These are phyloP conservation scores for Arctium lappa DNA, from an alignment of 129 eudicot species.

Conservation along the genomic window DNA sequence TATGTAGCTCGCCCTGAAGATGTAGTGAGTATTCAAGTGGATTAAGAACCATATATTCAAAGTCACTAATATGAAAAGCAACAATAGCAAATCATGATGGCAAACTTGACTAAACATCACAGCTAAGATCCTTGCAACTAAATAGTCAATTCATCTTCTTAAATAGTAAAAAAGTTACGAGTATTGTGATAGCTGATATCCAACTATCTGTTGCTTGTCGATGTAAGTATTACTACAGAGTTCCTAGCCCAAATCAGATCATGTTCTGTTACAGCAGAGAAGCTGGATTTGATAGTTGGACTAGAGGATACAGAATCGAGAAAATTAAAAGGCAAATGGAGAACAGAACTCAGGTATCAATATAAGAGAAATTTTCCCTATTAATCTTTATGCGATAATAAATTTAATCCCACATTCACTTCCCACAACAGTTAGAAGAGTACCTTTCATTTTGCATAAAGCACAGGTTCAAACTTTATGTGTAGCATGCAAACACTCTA, in stretches of 20 bases:
- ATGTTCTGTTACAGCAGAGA: too few relatives aligned
- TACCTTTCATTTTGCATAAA: background rate
- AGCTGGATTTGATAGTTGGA: too few relatives aligned
- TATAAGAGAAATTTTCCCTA: background rate
- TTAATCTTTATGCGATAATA: background rate
- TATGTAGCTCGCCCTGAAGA: too few relatives aligned
- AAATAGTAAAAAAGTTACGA: background rate
- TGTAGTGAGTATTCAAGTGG: too few relatives aligned
- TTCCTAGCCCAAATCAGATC: background rate
- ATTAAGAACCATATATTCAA: background rate
- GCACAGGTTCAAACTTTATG: slow-evolving; percentile 6
- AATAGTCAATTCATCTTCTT: background rate
- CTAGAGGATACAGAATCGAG: background rate
- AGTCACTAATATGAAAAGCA: background rate
- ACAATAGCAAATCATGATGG: background rate
- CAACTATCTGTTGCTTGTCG: background rate
- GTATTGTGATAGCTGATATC: background rate
- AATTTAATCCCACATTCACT: too few relatives aligned
- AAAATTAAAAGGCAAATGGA: background rate
- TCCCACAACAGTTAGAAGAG: background rate
- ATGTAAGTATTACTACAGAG: background rate
- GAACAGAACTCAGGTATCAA: background rate
- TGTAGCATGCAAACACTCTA: slow-evolving; percentile 46
- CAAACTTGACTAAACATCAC: background rate
- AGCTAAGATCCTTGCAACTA: background rate